A percentile compares a stretch with the other conserved stretches of the same genome.
phyloP scores from a whole-genome alignment of 1,284 basidiomycete genomes.

The Sporisorium scitamineum region DNA sequence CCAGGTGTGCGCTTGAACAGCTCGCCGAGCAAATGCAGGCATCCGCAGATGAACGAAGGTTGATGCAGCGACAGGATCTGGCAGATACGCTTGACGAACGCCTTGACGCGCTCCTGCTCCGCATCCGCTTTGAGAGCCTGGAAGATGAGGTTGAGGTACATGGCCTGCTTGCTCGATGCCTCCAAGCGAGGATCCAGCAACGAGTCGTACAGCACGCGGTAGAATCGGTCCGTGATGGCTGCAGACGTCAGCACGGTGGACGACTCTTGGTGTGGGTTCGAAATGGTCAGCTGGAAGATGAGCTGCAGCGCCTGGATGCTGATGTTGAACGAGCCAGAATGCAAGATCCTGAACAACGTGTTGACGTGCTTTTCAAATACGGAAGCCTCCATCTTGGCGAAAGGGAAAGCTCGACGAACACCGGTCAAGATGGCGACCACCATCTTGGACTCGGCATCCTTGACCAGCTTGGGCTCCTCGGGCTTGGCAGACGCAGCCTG shows the following conservation, averaged over 20 bases:
- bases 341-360: conserved; percentile 93
- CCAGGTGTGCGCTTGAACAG: conserved; percentile 81
- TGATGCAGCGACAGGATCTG: conserved; percentile 84
- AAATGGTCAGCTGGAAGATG: conserved; percentile 81
- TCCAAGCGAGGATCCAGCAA: conserved; percentile 85
- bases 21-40: conserved; percentile 76
- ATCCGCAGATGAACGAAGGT: conserved; percentile 90
- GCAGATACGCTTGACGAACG: conserved; percentile 86
- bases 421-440: conserved; percentile 93
- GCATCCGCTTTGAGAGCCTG: conserved; percentile 87
- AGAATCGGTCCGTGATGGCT: conserved; percentile 78
- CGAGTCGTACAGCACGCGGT: conserved; percentile 89
- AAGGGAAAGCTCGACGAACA: conserved; percentile 94
- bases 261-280: conserved; percentile 33
- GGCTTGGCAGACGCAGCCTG: conserved; percentile 22
- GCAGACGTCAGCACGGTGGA: conserved; percentile 34
- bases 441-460: conserved; percentile 79
- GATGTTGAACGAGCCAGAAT: conserved; percentile 90
- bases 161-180: conserved; percentile 90
- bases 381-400: conserved; percentile 79
- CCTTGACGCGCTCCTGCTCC: conserved; percentile 78
- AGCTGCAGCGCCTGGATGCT: conserved; percentile 92
- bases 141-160: conserved; percentile 96
- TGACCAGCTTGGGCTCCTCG: conserved; percentile 67
- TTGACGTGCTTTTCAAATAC: conserved; percentile 88